Evolutionary conservation across 768 basidiomycete genomes (phyloP).

Genomic region (Rhodotorula graminis): DNA sequence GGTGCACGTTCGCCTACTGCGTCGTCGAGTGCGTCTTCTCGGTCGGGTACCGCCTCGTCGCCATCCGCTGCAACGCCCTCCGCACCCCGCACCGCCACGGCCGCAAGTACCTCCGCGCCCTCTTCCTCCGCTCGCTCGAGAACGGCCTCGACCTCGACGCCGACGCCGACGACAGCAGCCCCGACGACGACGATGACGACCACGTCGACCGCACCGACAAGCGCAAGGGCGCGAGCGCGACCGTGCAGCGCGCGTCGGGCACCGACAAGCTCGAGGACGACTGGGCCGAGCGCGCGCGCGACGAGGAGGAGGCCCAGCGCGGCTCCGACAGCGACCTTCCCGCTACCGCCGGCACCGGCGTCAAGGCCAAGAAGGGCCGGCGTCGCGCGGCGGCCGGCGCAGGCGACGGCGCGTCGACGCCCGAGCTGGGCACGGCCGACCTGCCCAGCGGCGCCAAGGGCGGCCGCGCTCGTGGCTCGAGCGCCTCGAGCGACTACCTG

Average conservation of each 20-base stretch:
- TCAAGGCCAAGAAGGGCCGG: background rate
- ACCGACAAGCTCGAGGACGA: background rate
- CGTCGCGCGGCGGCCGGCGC: background rate
- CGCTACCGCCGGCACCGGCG: too few relatives aligned
- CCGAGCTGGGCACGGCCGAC: conserved; percentile 15
- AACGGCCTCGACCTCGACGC: conserved; percentile 37
- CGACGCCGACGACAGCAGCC: conserved; percentile 1
- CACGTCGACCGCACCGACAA: too few relatives aligned
- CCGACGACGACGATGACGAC: background rate
- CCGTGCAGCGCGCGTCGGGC: background rate
- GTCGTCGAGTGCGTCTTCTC: conserved; percentile 34
- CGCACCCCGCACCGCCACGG: conserved; percentile 21
- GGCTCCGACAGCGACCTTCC: background rate
- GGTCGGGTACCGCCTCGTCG: conserved; percentile 34
- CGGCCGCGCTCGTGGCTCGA: too few relatives aligned
- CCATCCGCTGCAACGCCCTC: conserved; percentile 20
- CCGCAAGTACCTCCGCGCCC: conserved; percentile 30
- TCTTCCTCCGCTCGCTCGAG: conserved; percentile 38
- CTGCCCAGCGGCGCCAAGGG: background rate
- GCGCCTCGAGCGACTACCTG: conserved; percentile 7
- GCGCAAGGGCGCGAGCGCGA: too few relatives aligned
- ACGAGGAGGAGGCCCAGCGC: conserved; percentile 3
- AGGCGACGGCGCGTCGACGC: conserved; percentile 28
- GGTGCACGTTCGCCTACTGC: conserved; percentile 29
- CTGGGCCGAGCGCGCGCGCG: background rate